A percentile compares a stretch with the other conserved stretches of the same genome.
Evolutionary conservation across 1,284 basidiomycete species (phyloP).

Genomic region (Irpex rosettiformis): DNA sequence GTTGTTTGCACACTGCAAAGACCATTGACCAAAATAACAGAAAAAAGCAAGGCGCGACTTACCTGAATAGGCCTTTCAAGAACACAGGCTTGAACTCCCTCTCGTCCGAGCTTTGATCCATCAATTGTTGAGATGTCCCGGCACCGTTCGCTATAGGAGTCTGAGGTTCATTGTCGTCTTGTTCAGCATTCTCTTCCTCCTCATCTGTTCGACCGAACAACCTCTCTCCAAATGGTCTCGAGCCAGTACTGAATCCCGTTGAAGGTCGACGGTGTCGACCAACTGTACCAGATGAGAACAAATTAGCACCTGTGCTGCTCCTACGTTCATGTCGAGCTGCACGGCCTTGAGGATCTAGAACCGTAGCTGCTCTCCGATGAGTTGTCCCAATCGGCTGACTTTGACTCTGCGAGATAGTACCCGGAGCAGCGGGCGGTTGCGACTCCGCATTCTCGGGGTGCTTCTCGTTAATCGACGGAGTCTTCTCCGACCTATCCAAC

Average conservation of each 20-base stretch:
- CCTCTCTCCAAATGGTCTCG: constrained; percentile 40
- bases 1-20: constrained; percentile 84
- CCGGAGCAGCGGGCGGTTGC: constrained; percentile 32
- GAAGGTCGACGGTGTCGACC: constrained; percentile 65
- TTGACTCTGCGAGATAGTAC: constrained; percentile 40
- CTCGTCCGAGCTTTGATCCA: constrained; percentile 38
- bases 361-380: constrained; percentile 70
- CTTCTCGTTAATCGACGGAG: constrained; percentile 14
- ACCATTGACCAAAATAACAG: constrained; percentile 3
- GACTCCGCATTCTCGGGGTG: constrained; percentile 12
- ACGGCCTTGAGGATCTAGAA: constrained; percentile 62
- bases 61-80: constrained; percentile 88
- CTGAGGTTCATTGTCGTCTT: constrained; percentile 31
- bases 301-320: constrained; percentile 67
- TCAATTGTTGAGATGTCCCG: constrained; percentile 25
- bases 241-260: constrained; percentile 46
- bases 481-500: constrained; percentile 23
- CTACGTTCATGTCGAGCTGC: constrained; percentile 67
- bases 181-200: constrained; percentile 39
- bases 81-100: constrained; percentile 87
- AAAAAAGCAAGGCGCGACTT: constrained; percentile 23
- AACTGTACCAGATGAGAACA: constrained; percentile 54
- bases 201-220: constrained; percentile 51
- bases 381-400: constrained; percentile 54
- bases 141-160: constrained; percentile 30